phyloP scores from a whole-genome alignment of 305 asterid genomes.

The Fraxinus baroniana region DNA sequence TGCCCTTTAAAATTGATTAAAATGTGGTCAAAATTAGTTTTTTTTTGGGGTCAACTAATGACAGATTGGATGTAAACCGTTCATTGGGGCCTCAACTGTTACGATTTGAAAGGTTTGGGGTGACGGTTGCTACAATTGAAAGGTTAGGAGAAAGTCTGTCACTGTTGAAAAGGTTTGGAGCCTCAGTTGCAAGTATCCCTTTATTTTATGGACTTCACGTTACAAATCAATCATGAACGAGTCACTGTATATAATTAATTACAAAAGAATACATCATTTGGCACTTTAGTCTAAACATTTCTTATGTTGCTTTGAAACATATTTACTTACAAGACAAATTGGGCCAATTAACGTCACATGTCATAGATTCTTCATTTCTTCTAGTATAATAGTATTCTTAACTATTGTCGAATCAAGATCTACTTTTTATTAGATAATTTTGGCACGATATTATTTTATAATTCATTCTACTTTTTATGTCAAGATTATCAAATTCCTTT shows the following conservation, averaged over 20 bases:
- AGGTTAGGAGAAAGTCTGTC: too few relatives aligned
- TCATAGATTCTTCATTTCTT: constrained; percentile 13
- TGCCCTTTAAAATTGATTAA: too few relatives aligned
- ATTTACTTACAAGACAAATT: background rate
- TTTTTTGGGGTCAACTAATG: too few relatives aligned
- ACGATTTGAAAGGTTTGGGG: too few relatives aligned
- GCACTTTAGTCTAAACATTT: background rate
- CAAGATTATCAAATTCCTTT: background rate
- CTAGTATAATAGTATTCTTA: background rate
- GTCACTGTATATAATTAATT: background rate
- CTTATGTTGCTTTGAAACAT: background rate
- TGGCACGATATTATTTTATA: background rate
- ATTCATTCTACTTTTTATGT: background rate
- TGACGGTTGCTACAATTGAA: too few relatives aligned
- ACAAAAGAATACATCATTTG: background rate
- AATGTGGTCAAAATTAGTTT: too few relatives aligned
- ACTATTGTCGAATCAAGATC: background rate
- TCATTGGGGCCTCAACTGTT: too few relatives aligned
- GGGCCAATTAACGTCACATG: constrained; percentile 25
- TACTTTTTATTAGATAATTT: background rate
- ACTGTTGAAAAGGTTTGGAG: too few relatives aligned
- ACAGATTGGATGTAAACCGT: too few relatives aligned
- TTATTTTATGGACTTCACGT: background rate
- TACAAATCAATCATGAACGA: background rate
- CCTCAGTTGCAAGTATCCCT: too few relatives aligned